Base-by-base conservation (phyloP, 148 eudicot species). In the Rhododendron griersonianum region DNA sequence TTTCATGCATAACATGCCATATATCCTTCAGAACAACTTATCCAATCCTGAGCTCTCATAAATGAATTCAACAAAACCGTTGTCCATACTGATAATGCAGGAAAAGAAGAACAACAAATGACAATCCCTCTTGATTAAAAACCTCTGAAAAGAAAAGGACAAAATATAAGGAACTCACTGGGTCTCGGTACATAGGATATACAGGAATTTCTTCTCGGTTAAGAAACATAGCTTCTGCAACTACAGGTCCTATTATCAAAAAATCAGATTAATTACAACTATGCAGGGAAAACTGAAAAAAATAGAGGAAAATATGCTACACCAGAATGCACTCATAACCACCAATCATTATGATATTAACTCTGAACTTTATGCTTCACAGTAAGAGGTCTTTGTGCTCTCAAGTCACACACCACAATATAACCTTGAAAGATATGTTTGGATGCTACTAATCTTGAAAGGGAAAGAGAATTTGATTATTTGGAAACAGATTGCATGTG, bases 141-240 rank as follows among this genome's bases (percentile, higher is more conserved):
- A 77, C 23, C 21, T 39, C 71, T 51, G 19, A 35, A 78, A 79
- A 81, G 48, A 50, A 39, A 82, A 39, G 28, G 21, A 53, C 71
- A 5, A 79, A 83, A 85, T 33, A 55, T 2, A 71, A 71, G 11
- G n/a, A 30, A 86, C 99, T 91, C 83, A 97, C 99, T 61, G 98
- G 99, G 87, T 97, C 99, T 90, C 99, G 90, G 84, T 97, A 97
- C 30, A 93, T 69, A 11, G 99, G 98, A 90, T 91, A 94, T 28
- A 97, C 92, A 11, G 99, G 96, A 85, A 97, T 85, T 88, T 95
- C 99, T 87, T 97, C 98, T 11, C 99, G 93, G 81, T 97, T 94
- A 85, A 94, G 95, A 85, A 97, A 95, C 98, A 93, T 95, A 85
- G 99, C 99, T 90, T 97, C 99, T 45, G 98, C 98, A 82, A 95